Evolutionary conservation across 2,329 filamentous ascomycete species (phyloP), one percentile per base, ranked within the genome.

Genomic region (Dactylellina cionopaga): DNA sequence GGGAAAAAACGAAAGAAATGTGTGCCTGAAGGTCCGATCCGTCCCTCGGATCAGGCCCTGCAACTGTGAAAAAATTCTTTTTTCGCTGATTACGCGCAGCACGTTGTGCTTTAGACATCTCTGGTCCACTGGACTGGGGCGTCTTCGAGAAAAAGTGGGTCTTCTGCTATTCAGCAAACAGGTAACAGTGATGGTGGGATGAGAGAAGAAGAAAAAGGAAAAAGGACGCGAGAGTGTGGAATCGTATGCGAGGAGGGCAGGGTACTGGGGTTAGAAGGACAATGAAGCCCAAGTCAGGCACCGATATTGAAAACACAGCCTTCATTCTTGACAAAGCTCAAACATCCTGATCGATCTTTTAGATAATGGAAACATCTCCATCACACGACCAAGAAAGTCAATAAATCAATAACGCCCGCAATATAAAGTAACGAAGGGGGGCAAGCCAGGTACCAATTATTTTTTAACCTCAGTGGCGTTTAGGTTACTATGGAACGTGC

Each of bases 401-500:
- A n/a, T 33, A 41, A 54, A 49, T 46, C 59, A 59, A 72, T n/a
- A 31, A 51, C 43, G 24, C 52, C 39, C 41, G 43, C 25, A 24
- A 27, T 17, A 25, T 31, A 7, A 41, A n/a, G n/a, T 58, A 43
- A 58, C 44, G 17, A 66, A 44, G 39, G 62, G 47, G 19, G 49
- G 39, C 19, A 5, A 25, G 27, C 37, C 54, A 60, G 63, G 54
- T 68, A 54, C 24, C 54, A 52, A 60, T 35, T 43, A 27, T 58
- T n/a, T n/a, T n/a, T n/a, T n/a, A n/a, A n/a, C n/a, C n/a, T n/a
- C n/a, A n/a, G n/a, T n/a, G n/a, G 10, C n/a, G 37, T 54, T 52
- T 43, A 41, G 37, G 47, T 41, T 22, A 41, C 43, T 24, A 37
- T 17, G 70, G 29, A 13, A 65, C 62, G 65, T 54, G 75, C 81